Evolutionary conservation across 228 moss, liverwort and hornwort genomes (phyloP).

Genomic region (Sphagnum magellanicum): DNA sequence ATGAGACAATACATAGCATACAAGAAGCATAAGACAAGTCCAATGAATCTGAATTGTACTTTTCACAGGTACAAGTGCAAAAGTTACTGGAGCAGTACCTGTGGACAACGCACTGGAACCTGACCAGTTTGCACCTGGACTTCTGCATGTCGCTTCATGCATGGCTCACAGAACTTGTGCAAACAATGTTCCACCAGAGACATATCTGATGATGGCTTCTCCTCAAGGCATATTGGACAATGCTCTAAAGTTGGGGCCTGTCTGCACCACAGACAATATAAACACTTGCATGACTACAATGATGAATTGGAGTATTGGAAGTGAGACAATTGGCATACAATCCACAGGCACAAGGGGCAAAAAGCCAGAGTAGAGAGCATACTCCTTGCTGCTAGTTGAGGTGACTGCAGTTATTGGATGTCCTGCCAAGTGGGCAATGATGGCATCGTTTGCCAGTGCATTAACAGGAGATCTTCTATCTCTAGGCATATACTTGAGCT

Average conservation of each 20-base stretch:
- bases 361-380: not conserved
- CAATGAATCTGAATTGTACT: too few relatives aligned
- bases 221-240: constrained; percentile 44
- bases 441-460: constrained; percentile 32
- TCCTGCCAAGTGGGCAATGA: constrained; percentile 25
- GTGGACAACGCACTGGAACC: constrained; percentile 42
- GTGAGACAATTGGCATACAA: not conserved
- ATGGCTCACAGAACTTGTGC: constrained; percentile 34
- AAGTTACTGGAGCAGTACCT: constrained; percentile 9
- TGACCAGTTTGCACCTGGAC: constrained; percentile 39
- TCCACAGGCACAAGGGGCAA: not conserved
- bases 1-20: too few relatives aligned
- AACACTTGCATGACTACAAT: too few relatives aligned
- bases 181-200: constrained; percentile 23
- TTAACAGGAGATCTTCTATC: constrained; percentile 17
- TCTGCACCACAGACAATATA: not conserved
- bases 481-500: constrained; percentile 19
- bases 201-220: constrained; percentile 35
- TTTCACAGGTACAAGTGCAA: too few relatives aligned
- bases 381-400: not conserved
- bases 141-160: constrained; percentile 43
- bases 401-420: not conserved
- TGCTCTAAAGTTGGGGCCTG: constrained; percentile 14
- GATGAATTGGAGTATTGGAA: too few relatives aligned
- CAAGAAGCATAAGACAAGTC: too few relatives aligned